phyloP scores from a whole-genome alignment of 305 asterid species.

The Stenogyne calaminthoides region DNA sequence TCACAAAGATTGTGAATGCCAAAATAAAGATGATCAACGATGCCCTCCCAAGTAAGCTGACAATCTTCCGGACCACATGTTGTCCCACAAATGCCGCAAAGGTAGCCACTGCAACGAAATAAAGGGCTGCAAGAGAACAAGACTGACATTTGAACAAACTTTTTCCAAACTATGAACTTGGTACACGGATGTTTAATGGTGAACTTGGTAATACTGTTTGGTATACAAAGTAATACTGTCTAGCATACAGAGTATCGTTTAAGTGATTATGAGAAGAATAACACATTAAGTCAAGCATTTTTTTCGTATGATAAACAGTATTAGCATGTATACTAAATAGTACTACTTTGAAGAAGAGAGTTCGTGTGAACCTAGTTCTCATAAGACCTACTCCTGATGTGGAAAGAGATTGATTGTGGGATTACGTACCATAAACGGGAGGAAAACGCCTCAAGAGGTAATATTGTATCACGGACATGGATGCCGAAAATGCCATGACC shows the following conservation, averaged over 20 bases:
- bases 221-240: background rate
- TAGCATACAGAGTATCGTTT: background rate
- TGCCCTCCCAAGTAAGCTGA: constrained; percentile 61
- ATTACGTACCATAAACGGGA: constrained; percentile 53
- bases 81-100: constrained; percentile 72
- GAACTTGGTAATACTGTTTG: background rate
- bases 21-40: constrained; percentile 67
- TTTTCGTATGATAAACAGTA: background rate
- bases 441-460: constrained; percentile 73
- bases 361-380: no score
- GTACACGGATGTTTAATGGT: background rate
- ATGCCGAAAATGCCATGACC: constrained; percentile 68
- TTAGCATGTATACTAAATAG: background rate
- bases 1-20: constrained; percentile 63
- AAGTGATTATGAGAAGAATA: background rate
- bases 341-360: no score
- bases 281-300: background rate
- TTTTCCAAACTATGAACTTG: background rate
- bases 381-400: background rate
- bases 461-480: constrained; percentile 79
- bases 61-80: constrained; percentile 59
- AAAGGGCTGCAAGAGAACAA: constrained; percentile 53
- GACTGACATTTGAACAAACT: background rate
- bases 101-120: constrained; percentile 62
- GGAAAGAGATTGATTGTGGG: background rate